Evolutionary conservation across 106 monocot species (phyloP), one percentile per base, ranked within the genome.

Genomic region (Cymbidium sinense): DNA sequence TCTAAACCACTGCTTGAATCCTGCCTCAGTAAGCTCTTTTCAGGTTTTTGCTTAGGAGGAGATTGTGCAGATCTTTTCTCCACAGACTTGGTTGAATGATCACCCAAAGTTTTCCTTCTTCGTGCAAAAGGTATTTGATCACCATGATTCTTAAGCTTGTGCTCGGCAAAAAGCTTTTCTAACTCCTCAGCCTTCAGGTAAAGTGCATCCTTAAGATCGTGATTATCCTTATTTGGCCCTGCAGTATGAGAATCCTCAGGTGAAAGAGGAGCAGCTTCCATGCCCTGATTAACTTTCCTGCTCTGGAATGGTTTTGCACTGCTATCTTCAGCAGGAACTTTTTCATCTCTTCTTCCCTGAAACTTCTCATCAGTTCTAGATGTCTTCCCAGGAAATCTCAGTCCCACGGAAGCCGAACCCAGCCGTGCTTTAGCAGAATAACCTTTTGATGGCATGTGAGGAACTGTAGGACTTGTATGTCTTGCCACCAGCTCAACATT

Each of bases 81-180:
- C 28, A 44, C 78, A 44, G 73, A 64, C 61, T 43, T 82, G 7
- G 72, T 64, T 12, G 77, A 33, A 76, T 83, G 76, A 79, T 69
- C 36, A 73, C 83, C 76, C 62, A 55, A 43, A 84, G 79, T 54
- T 82, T 83, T 96, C 80, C 79, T 84, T 86, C 87, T 89, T 47
- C 75, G 27, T 23, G 89, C 73, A 50, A 89, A 84, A 75, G 80
- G 47, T 52, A 79, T 71, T 27, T 86, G 87, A 69, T 91, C 88
- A 80, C 70, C 79, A 43, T 79, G 81, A 78, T 80, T 80, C 75
- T 88, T 87, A 27, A 91, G 89, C 85, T 89, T 93, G 84, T 93
- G 91, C 61, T 84, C 93, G 74, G 93, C 96, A 78, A 89, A 96
- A 47, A 93, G 89, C 78, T 89, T 93, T 86, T 96, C 96, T 81